Conservation (phyloP, 345 rosid genomes). For the Litchi chinensis region DNA sequence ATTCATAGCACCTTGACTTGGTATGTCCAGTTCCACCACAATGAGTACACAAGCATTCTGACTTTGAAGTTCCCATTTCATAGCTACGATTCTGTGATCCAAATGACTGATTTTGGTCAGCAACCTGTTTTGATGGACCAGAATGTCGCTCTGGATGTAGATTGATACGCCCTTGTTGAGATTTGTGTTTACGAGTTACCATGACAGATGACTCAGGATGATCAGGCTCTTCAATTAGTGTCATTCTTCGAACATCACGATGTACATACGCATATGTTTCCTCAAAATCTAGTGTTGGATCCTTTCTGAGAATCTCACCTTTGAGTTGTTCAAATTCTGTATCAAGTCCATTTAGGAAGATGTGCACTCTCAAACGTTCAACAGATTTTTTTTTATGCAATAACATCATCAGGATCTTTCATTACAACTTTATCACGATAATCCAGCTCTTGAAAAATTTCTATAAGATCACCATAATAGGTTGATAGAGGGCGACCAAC, state of each 20-base stretch:
- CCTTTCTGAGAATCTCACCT: background rate
- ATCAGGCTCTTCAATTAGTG: background rate
- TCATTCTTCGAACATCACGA: background rate
- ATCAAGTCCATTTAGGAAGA: slow-evolving; percentile 7
- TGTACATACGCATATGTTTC: background rate
- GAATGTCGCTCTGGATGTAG: background rate
- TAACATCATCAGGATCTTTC: slow-evolving; percentile 13
- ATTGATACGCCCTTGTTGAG: background rate
- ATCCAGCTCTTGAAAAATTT: slow-evolving; percentile 19
- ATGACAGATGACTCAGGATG: background rate
- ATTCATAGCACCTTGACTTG: background rate
- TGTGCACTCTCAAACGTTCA: background rate
- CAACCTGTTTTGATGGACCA: background rate
- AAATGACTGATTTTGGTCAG: background rate
- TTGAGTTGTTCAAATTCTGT: background rate
- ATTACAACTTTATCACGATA: slow-evolving; percentile 12
- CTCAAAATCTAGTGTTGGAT: background rate
- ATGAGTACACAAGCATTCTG: background rate
- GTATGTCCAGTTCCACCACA: background rate
- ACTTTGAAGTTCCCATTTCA: background rate
- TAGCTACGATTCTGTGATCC: background rate
- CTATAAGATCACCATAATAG: slow-evolving; percentile 16
- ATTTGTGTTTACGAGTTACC: background rate
- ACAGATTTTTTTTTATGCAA: background rate
- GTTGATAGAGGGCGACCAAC: background rate